Conservation (phyloP, 176 grass and related monocot species). For the Hsuehochloa calcarea region DNA sequence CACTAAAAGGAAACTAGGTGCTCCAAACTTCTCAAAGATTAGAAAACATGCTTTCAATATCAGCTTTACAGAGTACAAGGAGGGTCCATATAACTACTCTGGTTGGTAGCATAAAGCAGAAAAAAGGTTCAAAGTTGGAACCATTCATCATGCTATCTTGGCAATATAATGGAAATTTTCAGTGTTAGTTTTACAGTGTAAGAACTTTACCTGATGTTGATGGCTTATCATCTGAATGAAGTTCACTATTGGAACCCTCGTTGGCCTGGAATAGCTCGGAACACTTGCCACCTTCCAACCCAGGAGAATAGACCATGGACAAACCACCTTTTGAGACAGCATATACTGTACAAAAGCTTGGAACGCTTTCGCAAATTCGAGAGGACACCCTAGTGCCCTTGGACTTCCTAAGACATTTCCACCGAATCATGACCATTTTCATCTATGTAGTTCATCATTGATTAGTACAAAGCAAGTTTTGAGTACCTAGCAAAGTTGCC, state of each 20-base stretch:
- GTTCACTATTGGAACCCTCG: conserved; percentile 30
- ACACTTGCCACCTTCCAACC: conserved; percentile 22
- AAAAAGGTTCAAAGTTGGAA: conserved; percentile 10
- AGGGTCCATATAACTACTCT: conserved; percentile 15
- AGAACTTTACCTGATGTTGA: conserved; percentile 38
- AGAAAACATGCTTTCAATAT: background rate
- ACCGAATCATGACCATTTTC: conserved; percentile 2
- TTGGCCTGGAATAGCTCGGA: conserved; percentile 18
- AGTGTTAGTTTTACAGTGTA: background rate
- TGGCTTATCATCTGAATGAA: conserved; percentile 30
- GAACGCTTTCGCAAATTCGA: conserved; percentile 42
- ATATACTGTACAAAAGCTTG: conserved; percentile 53
- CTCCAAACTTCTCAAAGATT: conserved; percentile 18
- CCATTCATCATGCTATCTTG: conserved; percentile 16
- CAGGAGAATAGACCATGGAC: conserved; percentile 42
- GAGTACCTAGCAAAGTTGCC: conserved; percentile 46
- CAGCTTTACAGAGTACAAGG: conserved; percentile 19
- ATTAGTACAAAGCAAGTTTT: background rate
- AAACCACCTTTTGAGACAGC: conserved; percentile 52
- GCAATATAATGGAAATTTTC: background rate
- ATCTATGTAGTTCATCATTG: background rate
- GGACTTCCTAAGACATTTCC: conserved; percentile 43
- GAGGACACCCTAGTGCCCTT: conserved; percentile 33
- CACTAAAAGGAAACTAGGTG: conserved; percentile 14
- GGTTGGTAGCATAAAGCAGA: conserved; percentile 8